Evolutionary conservation across 305 asterid species (phyloP).

Genomic region (Fraxinus platypoda): DNA sequence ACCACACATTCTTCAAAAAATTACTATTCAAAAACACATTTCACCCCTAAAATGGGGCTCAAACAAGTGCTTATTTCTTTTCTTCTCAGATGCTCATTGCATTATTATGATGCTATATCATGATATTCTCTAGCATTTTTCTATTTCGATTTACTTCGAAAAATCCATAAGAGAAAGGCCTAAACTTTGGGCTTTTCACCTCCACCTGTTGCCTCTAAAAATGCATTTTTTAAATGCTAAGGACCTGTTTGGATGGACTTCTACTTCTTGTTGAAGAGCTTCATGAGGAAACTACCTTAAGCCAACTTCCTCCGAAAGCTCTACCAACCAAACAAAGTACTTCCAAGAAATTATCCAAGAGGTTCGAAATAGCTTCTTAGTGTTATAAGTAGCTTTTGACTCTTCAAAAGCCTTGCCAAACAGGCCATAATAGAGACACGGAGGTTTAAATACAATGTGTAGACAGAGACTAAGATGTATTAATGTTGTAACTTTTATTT

Average conservation of each 20-base stretch:
- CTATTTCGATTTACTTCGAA: neutral
- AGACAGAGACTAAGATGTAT: neutral
- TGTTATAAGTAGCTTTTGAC: neutral
- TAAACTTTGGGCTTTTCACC: neutral
- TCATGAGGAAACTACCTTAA: neutral
- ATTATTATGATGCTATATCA: neutral
- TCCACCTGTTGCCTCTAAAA: neutral
- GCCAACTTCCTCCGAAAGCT: neutral
- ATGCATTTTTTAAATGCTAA: neutral
- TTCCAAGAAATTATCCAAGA: neutral
- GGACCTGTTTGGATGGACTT: neutral
- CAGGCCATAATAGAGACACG: neutral
- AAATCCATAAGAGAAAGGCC: neutral
- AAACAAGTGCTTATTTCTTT: neutral
- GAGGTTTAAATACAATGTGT: neutral
- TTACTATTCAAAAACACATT: neutral
- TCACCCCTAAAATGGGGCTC: neutral
- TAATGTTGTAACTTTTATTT: neutral
- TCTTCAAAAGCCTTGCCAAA: neutral
- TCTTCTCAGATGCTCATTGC: neutral
- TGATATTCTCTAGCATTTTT: neutral
- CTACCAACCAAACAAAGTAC: neutral
- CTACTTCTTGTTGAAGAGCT: neutral
- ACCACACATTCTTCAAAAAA: neutral
- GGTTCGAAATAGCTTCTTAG: neutral